Conservation (phyloP, 805 yeast genomes). For the Starmerella etchellsii region DNA sequence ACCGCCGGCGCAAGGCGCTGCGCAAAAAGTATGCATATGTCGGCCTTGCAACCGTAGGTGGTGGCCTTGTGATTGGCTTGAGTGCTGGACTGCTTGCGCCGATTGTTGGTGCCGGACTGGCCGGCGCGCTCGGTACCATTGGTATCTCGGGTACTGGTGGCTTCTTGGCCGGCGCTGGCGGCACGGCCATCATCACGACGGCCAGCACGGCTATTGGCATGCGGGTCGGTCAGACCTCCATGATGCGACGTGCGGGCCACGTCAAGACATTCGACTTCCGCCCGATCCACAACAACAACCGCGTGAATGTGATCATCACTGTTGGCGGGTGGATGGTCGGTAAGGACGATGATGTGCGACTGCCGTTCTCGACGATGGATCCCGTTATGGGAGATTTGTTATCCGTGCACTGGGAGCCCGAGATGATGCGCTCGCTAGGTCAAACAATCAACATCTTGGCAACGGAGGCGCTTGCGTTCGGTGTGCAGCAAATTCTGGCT, state of each 20-base stretch:
- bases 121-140: conserved; percentile 89
- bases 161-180: conserved; percentile 92
- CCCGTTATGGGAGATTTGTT: conserved; percentile 96
- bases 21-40: conserved; percentile 67
- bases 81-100: conserved; percentile 96
- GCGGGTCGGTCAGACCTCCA: conserved; percentile 71
- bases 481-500: conserved; percentile 90
- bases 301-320: conserved; percentile 76
- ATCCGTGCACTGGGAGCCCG: conserved; percentile 95
- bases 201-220: conserved; percentile 90
- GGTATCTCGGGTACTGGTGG: conserved; percentile 92
- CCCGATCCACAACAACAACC: conserved; percentile 80
- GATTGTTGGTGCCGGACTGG: conserved; percentile 95
- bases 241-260: conserved; percentile 75
- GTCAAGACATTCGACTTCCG: conserved; percentile 88
- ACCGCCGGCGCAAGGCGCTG: conserved; percentile 52
- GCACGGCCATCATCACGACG: conserved; percentile 85
- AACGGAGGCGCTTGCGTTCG: conserved; percentile 80
- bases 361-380: conserved; percentile 92
- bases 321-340: conserved; percentile 98
- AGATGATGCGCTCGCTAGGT: conserved; percentile 89
- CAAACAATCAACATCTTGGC: conserved; percentile 91
- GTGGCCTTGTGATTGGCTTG: conserved; percentile 83
- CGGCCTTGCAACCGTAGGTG: conserved; percentile 93
- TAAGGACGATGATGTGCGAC: conserved; percentile 83